Evolutionary conservation across 768 basidiomycete genomes (phyloP).

Genomic region (Boletales sp.): DNA sequence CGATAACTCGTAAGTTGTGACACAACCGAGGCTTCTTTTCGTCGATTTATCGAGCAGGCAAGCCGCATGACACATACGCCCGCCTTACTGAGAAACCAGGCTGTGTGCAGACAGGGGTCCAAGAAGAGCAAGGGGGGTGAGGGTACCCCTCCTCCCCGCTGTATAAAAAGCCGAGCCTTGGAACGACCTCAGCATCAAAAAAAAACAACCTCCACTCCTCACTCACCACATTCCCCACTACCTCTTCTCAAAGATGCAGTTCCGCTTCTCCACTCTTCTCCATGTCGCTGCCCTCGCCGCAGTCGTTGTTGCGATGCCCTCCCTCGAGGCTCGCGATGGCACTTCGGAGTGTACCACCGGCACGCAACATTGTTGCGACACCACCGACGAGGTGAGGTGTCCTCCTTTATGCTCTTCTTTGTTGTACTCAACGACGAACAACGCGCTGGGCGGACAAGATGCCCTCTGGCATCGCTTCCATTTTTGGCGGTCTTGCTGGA

Average conservation of each 20-base stretch:
- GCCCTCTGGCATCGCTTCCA: not conserved
- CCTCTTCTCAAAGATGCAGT: not conserved
- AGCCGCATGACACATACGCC: too few species aligned
- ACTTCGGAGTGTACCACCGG: slow-evolving; percentile 11
- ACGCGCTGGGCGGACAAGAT: not conserved
- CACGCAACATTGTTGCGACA: slow-evolving; percentile 7
- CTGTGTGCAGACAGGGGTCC: not conserved
- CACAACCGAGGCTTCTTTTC: too few species aligned
- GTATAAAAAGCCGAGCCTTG: slow-evolving; percentile 10
- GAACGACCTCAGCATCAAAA: not conserved
- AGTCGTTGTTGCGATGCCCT: slow-evolving; percentile 7
- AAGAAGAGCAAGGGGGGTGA: too few species aligned
- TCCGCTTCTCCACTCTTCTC: slow-evolving; percentile 4
- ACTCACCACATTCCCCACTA: not conserved
- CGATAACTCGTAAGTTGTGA: too few species aligned
- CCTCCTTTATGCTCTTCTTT: too few species aligned
- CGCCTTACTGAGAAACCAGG: not conserved
- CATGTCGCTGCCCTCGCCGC: slow-evolving; percentile 10
- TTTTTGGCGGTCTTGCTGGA: not conserved
- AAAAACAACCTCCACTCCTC: too few species aligned
- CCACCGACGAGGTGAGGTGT: not conserved
- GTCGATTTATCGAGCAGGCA: too few species aligned
- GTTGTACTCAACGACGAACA: not conserved
- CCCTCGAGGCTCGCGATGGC: not conserved
- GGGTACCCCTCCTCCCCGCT: too few species aligned